phyloP scores from a whole-genome alignment of 495 filamentous ascomycete genomes.

The Xylaria curta region DNA sequence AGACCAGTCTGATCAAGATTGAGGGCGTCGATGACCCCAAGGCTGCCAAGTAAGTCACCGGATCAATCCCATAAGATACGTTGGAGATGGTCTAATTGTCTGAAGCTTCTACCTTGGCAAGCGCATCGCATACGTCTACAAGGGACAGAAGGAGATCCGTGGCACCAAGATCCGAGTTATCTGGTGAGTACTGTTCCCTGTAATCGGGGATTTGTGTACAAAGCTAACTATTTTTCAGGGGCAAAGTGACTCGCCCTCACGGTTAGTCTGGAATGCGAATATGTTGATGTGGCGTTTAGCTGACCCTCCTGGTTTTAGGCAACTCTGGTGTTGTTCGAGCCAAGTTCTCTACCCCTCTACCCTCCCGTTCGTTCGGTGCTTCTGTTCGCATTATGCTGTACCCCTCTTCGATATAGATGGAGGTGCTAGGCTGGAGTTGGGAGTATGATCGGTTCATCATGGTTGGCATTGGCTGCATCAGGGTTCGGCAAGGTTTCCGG shows the following conservation, averaged over 20 bases:
- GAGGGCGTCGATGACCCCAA: constrained; percentile 90
- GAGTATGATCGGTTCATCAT: constrained; percentile 60
- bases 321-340: constrained; percentile 97
- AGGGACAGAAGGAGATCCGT: constrained; percentile 86
- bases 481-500: constrained; percentile 58
- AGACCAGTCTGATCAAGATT: constrained; percentile 91
- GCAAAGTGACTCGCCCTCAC: constrained; percentile 94
- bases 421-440: constrained; percentile 56
- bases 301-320: constrained; percentile 56
- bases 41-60: constrained; percentile 75
- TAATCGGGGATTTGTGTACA: neutral
- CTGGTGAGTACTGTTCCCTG: constrained; percentile 58
- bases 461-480: constrained; percentile 55
- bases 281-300: constrained; percentile 18
- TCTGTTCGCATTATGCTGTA: constrained; percentile 98
- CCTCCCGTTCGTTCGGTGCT: constrained; percentile 93
- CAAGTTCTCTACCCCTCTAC: constrained; percentile 93
- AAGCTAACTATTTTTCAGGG: constrained; percentile 41
- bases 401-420: constrained; percentile 75
- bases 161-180: constrained; percentile 98
- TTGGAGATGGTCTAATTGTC: constrained; percentile 37
- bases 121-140: constrained; percentile 96
- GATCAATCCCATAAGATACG: neutral
- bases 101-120: constrained; percentile 89
- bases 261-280: constrained; percentile 61